phyloP scores from a whole-genome alignment of 129 eudicot genomes.

The Deinandra increscens region DNA sequence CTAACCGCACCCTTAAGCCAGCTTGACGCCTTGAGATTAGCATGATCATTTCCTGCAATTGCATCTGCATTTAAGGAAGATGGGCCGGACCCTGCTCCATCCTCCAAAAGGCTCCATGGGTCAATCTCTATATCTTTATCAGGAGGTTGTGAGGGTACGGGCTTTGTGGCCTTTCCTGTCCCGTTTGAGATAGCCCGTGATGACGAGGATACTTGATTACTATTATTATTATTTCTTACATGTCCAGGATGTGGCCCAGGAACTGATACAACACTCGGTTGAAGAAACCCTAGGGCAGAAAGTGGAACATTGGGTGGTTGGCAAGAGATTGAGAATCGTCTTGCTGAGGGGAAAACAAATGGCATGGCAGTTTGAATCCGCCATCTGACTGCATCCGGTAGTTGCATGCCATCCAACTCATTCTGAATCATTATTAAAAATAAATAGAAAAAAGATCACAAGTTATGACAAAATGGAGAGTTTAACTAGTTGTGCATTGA shows the following conservation, averaged over 20 bases:
- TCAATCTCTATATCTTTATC: slow-evolving; percentile 70
- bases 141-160: slow-evolving; percentile 46
- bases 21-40: slow-evolving; percentile 70
- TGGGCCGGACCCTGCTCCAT: slow-evolving; percentile 74
- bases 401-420: slow-evolving; percentile 74
- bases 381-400: slow-evolving; percentile 75
- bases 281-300: slow-evolving; percentile 53
- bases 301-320: slow-evolving; percentile 64
- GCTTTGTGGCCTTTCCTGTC: slow-evolving; percentile 55
- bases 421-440: slow-evolving; percentile 49
- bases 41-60: slow-evolving; percentile 65
- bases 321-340: slow-evolving; percentile 54
- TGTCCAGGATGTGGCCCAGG: slow-evolving; percentile 38
- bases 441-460: background rate
- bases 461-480: background rate
- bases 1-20: slow-evolving; percentile 97
- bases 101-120: slow-evolving; percentile 88
- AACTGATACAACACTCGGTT: slow-evolving; percentile 44
- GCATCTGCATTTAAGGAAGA: slow-evolving; percentile 59
- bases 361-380: slow-evolving; percentile 95
- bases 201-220: slow-evolving; percentile 41
- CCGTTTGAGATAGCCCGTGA: slow-evolving; percentile 47
- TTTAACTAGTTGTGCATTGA: background rate
- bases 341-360: slow-evolving; percentile 44
- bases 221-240: slow-evolving; percentile 26